These are phyloP conservation scores for Trichoderma koningiopsis DNA, from an alignment of 2,329 filamentous ascomycete species.

Conservation along the genomic window DNA sequence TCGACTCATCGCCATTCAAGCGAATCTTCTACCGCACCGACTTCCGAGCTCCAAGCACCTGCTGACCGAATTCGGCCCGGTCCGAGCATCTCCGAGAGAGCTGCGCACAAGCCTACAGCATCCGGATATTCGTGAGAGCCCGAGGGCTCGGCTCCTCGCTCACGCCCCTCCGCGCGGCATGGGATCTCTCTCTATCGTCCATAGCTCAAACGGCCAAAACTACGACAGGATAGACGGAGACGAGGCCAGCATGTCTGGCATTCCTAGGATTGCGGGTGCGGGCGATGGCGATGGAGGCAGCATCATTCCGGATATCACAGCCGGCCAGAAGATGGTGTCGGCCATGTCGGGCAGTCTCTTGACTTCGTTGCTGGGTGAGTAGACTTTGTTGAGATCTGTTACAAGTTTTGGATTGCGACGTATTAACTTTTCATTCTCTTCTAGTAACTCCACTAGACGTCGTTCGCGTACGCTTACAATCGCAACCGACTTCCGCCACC, in stretches of 20 bases:
- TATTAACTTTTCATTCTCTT: not conserved
- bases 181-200: constrained; percentile 24
- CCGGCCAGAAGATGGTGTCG: constrained; percentile 90
- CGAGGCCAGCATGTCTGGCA: constrained; percentile 36
- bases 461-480: constrained; percentile 91
- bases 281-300: constrained; percentile 32
- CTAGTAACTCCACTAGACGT: constrained; percentile 94
- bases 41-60: not conserved
- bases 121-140: constrained; percentile 1
- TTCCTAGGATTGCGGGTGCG: constrained; percentile 35
- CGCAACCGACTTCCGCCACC: constrained; percentile 59
- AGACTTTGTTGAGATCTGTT: not conserved
- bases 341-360: constrained; percentile 88
- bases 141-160: constrained; percentile 23
- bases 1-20: not conserved
- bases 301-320: constrained; percentile 68
- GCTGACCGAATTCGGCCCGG: not conserved
- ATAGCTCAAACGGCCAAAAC: constrained; percentile 31
- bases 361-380: constrained; percentile 82
- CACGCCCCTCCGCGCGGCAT: constrained; percentile 25
- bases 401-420: not conserved
- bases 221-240: constrained; percentile 37
- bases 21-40: not conserved
- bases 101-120: not conserved
- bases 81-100: constrained; percentile 24